Percentiles rank a stretch among this genome's conserved stretches.
Evolutionary conservation across 1,284 basidiomycete species (phyloP).

Genomic region (Inonotus obliquus): DNA sequence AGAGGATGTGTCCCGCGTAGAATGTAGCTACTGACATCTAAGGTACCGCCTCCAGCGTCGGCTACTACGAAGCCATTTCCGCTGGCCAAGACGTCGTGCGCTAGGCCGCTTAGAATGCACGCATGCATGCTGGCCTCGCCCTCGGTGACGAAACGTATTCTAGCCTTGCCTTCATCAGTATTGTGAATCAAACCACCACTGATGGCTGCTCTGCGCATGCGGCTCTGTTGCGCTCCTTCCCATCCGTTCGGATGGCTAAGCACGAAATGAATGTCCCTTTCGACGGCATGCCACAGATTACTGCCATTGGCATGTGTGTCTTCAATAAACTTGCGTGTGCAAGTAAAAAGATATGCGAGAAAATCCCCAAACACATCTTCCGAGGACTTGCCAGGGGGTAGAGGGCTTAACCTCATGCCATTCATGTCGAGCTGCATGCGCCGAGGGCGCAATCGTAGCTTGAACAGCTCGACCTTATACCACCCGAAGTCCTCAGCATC

Average conservation of each 20-base stretch:
- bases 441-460: slow-evolving; percentile 67
- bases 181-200: slow-evolving; percentile 65
- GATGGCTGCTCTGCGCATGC: slow-evolving; percentile 66
- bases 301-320: slow-evolving; percentile 70
- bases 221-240: slow-evolving; percentile 76
- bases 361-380: slow-evolving; percentile 76
- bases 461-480: slow-evolving; percentile 73
- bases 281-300: slow-evolving; percentile 59
- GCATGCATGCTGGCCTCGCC: slow-evolving; percentile 77
- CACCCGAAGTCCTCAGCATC: slow-evolving; percentile 70
- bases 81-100: slow-evolving; percentile 66
- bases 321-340: slow-evolving; percentile 65
- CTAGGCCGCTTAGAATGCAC: slow-evolving; percentile 68
- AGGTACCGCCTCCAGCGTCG: slow-evolving; percentile 75
- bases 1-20: slow-evolving; percentile 62
- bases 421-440: slow-evolving; percentile 77
- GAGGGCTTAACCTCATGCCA: slow-evolving; percentile 63
- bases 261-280: slow-evolving; percentile 64
- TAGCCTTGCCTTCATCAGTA: slow-evolving; percentile 61
- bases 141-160: slow-evolving; percentile 74
- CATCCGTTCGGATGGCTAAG: slow-evolving; percentile 77
- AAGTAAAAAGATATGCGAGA: slow-evolving; percentile 65
- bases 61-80: slow-evolving; percentile 72
- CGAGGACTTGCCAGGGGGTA: slow-evolving; percentile 60
- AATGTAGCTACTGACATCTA: slow-evolving; percentile 74